Percentiles rank a stretch among this genome's conserved stretches.
phyloP scores from a whole-genome alignment of 495 filamentous ascomycete species.

The Penicillium malachiteum region DNA sequence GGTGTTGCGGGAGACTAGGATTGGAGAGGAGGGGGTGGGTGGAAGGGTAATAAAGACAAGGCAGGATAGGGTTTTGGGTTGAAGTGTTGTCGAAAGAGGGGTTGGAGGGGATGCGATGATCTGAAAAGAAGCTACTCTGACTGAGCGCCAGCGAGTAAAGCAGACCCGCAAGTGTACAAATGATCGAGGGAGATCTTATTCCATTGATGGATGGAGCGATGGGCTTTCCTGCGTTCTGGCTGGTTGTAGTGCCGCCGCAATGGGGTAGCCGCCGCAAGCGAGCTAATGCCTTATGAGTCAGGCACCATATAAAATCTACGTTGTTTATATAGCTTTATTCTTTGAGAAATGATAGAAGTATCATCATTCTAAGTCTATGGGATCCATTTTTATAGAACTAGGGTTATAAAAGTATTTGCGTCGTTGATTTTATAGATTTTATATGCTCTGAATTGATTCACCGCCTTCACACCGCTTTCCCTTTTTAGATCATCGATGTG shows the following conservation, averaged over 20 bases:
- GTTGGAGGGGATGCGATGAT: conserved; percentile 14
- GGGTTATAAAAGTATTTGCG: too few relatives aligned
- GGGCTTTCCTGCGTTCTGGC: conserved; percentile 44
- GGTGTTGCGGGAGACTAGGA: conserved; percentile 17
- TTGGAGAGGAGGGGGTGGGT: conserved; percentile 22
- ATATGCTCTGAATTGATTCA: too few relatives aligned
- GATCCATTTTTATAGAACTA: too few relatives aligned
- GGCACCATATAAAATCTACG: conserved; percentile 5
- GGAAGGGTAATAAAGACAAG: conserved; percentile 20
- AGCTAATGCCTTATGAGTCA: conserved; percentile 27
- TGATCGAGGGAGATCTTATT: conserved; percentile 17
- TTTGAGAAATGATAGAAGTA: too few relatives aligned
- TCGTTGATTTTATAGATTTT: too few relatives aligned
- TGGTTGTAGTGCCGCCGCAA: conserved; percentile 49
- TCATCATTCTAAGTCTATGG: too few relatives aligned
- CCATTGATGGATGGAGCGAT: conserved; percentile 31
- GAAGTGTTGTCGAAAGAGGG: conserved; percentile 20
- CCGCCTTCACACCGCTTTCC: too few relatives aligned
- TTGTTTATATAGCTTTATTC: too few relatives aligned
- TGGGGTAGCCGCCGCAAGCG: conserved; percentile 48
- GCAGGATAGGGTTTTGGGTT: conserved; percentile 8
- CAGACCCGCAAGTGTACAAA: conserved; percentile 16
- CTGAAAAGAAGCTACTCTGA: conserved; percentile 2
- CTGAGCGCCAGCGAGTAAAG: conserved; percentile 9
- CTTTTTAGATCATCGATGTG: too few relatives aligned